phyloP scores from a whole-genome alignment of 352 stramenopile genomes.

The Pythium scleroteichum region DNA sequence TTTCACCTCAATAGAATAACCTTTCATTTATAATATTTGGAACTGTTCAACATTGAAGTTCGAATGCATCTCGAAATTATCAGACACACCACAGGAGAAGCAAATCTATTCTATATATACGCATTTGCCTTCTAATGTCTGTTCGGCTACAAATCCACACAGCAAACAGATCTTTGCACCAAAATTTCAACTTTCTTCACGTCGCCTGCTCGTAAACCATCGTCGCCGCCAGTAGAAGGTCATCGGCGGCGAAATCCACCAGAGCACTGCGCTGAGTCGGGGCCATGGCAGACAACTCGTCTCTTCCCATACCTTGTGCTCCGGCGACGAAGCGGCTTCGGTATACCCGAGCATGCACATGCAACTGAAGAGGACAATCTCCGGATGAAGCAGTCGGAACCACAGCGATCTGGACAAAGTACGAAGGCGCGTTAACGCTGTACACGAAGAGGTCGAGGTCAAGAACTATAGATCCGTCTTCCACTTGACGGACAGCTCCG shows the following conservation, averaged over 20 bases:
- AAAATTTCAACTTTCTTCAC: not conserved
- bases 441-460: slow-evolving; percentile 31
- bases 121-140: no score
- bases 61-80: no score
- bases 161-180: no score
- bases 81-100: no score
- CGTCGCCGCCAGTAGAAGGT: slow-evolving; percentile 22
- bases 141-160: no score
- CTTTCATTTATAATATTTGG: no score
- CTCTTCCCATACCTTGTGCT: not conserved
- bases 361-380: slow-evolving; percentile 6
- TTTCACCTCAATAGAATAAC: no score
- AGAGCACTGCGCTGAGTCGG: slow-evolving; percentile 19
- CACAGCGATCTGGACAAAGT: slow-evolving; percentile 24
- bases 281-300: slow-evolving; percentile 14
- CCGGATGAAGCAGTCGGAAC: slow-evolving; percentile 3
- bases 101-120: not conserved
- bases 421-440: slow-evolving; percentile 23
- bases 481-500: slow-evolving; percentile 14
- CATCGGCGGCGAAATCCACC: slow-evolving; percentile 21
- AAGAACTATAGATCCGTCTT: slow-evolving; percentile 26
- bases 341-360: slow-evolving; percentile 23
- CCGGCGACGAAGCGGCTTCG: slow-evolving; percentile 17
- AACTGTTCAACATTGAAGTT: no score
- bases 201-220: slow-evolving; percentile 17